Base-by-base conservation (phyloP, 345 rosid species). In the Kandelia obovata region DNA sequence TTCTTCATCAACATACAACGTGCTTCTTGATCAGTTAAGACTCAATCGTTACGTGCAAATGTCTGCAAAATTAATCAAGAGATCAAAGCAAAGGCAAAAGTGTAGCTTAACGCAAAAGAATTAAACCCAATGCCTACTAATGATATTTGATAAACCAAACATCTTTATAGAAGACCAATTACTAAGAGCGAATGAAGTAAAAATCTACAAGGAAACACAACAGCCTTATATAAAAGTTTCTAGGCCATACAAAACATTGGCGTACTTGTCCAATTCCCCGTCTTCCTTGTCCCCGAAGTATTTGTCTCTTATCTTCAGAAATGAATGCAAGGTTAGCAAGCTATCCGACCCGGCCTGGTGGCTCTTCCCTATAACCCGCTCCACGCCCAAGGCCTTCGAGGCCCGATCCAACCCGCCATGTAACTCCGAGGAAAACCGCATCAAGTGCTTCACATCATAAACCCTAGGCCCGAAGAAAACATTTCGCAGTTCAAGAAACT, bases 271-370 rank as follows among this genome's bases (percentile, higher is more conserved):
- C 65, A 90, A 80, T 47, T 23, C 32, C 27, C 85, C 87, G 67
- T 85, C 94, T 17, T 80, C 59, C n/a, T 57, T 31, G 20, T 63
- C 31, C 21, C 59, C 28, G 27, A 92, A 90, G 51, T 80, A 87
- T 62, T 83, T 75, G 47, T 88, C 95, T 64, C 86, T 84, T 67
- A 92, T 88, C 79, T 77, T 90, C 73, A 80, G 79, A 77, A 85
- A 92, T 19, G 91, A 89, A n/a, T 90, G 95, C 86, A 91, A 84
- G 62, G 98, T 90, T 80, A 92, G 80, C 85, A 92, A 65, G 34
- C 92, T 90, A 80, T 92, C 98, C 3, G 98, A 92, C 31, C 96
- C 96, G 65, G 96, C 98, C 66, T 92, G 98, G 64, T 90, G 98
- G 69, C 94, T 90, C 75, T 88, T 90, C 61, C 98, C 98, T 2